Base-by-base conservation (phyloP, 1,284 basidiomycete genomes). In the Sutorius eximius region DNA sequence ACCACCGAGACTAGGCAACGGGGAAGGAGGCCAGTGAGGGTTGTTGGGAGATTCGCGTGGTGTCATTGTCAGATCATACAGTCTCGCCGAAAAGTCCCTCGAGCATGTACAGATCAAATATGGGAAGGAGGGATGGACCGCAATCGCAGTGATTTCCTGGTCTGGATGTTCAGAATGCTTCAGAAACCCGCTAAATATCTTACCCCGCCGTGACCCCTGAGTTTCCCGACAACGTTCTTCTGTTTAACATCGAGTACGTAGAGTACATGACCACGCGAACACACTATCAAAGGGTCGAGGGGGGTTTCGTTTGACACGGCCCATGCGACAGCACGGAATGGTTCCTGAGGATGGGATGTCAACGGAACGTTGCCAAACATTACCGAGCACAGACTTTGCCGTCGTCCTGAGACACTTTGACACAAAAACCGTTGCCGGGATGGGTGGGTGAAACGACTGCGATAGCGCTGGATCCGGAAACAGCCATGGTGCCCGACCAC, bases 131-230 rank as follows among this genome's bases (percentile, higher is more conserved):
- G 83, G 86, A 64, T 89, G 84, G 7, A 85, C 80, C 1, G 74
- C 77, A 15, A 90, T 79, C 11, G 82, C 83, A 1, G 84, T 88
- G 50, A 90, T 87, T 37, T 78, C 74, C 87, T 89, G 59, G 27
- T n/a, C 42, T 13, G 22, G 3, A 24, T 49, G 24, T 45, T 59
- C 51, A 62, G 49, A 24, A 13, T 6, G 10, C 5, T 24, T 49
- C 27, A n/a, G n/a, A 3, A 46, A 42, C 12, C 20, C 34, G 42
- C 11, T 24, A 37, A 18, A 45, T 16, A 44, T 67, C 82, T 68
- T 71, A 87, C 87, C 33, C 82, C 84, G 27, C 87, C 87, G 62
- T 90, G 88, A 1, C 87, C 87, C 49, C 82, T 80, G 33, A 86
- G 70, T 53, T 70, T 73, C 13, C 82, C 77, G 3, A 78, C 53